Percentiles rank a stretch among this genome's conserved stretches.
Conservation (phyloP, 192 early-diverging fungal genomes). For the Obelidium mucronatum region DNA sequence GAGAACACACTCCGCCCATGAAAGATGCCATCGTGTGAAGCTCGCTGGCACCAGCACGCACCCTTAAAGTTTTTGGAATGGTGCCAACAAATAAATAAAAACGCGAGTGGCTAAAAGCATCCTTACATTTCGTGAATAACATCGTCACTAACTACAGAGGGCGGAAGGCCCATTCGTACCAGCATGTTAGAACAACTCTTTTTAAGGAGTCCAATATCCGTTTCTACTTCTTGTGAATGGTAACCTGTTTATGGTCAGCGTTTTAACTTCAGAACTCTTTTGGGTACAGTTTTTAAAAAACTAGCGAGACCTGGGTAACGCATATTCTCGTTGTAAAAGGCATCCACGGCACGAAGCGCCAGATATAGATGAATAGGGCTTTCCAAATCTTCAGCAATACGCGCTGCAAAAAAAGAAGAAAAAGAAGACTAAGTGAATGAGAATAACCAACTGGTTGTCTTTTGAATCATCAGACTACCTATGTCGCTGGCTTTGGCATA, state of each 20-base stretch:
- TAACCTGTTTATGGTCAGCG: conserved; percentile 29
- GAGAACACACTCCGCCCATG: conserved; percentile 87
- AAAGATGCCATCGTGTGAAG: conserved; percentile 86
- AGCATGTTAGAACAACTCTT: conserved; percentile 52
- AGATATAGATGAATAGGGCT: conserved; percentile 71
- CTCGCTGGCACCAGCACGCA: conserved; percentile 71
- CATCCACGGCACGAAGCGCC: conserved; percentile 69
- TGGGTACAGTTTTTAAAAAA: neutral
- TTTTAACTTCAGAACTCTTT: no score
- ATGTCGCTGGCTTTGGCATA: conserved; percentile 9
- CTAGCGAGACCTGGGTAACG: conserved; percentile 68
- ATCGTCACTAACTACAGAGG: conserved; percentile 57
- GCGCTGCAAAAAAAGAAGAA: conserved; percentile 30
- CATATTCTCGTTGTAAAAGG: conserved; percentile 61
- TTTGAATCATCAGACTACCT: neutral
- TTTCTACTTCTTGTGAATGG: conserved; percentile 54
- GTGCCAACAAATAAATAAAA: conserved; percentile 10
- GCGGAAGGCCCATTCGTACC: conserved; percentile 46
- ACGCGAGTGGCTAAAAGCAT: conserved; percentile 7
- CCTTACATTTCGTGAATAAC: conserved; percentile 73
- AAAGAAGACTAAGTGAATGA: neutral
- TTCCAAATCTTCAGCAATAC: conserved; percentile 60
- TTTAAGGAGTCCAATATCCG: conserved; percentile 62
- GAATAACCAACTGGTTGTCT: conserved; percentile 1
- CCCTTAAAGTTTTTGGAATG: conserved; percentile 51